A percentile compares a stretch with the other conserved stretches of the same genome.
These are phyloP conservation scores for Epichloe amarillans DNA, from an alignment of 2,329 filamentous ascomycete species.

Conservation along the genomic window DNA sequence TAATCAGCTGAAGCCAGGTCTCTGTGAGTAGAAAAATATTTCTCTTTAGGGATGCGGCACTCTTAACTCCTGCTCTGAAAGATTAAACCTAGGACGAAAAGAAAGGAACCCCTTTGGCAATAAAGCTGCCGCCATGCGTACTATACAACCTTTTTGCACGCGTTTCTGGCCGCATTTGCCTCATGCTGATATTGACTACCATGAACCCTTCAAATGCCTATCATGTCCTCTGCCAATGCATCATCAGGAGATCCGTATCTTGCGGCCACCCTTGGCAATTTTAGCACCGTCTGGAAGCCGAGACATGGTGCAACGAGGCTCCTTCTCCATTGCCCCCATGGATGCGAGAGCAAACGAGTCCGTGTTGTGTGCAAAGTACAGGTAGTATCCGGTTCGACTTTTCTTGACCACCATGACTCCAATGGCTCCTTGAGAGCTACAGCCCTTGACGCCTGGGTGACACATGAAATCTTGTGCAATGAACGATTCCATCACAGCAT, in stretches of 20 bases:
- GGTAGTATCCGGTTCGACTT: slow-evolving; percentile 57
- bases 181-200: background rate
- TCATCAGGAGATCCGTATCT: slow-evolving; percentile 23
- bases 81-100: background rate
- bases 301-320: slow-evolving; percentile 79
- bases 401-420: slow-evolving; percentile 87
- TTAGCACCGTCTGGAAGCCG: slow-evolving; percentile 43
- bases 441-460: slow-evolving; percentile 71
- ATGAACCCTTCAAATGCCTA: background rate
- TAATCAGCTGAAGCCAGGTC: background rate
- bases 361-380: slow-evolving; percentile 95
- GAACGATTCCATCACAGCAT: slow-evolving; percentile 59
- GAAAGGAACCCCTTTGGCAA: background rate
- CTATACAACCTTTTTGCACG: background rate
- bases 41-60: background rate
- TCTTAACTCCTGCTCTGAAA: background rate
- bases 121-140: background rate
- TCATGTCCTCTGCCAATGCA: background rate
- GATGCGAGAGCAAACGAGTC: slow-evolving; percentile 78
- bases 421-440: slow-evolving; percentile 74
- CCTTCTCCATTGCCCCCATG: slow-evolving; percentile 66
- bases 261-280: slow-evolving; percentile 42
- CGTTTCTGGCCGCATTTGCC: background rate
- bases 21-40: background rate
- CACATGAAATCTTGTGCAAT: slow-evolving; percentile 85